Base-by-base conservation (phyloP, 2,329 filamentous ascomycete genomes). In the Cytospora paraplurivora region DNA sequence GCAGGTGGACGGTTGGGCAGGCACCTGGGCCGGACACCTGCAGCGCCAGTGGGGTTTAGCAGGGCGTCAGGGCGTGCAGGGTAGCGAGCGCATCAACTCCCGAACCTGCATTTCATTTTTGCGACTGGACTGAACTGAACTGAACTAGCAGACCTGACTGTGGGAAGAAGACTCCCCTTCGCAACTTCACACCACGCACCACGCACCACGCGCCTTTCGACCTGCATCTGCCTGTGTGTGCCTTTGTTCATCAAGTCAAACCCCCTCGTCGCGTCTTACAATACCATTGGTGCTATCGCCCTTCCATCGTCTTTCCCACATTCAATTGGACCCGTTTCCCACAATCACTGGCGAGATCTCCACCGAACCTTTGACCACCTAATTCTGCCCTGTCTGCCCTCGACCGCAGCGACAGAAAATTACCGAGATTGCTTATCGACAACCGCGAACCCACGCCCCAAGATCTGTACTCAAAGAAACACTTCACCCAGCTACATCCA, bases 181-280 rank as follows among this genome's bases (percentile, higher is more conserved):
- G 50, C 33, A 60, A 51, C 58, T 55, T 61, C 58, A 61, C 47
- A n/a, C n/a, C n/a, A n/a, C n/a, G n/a, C n/a, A n/a, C n/a, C n/a
- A n/a, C n/a, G n/a, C n/a, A n/a, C n/a, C n/a, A n/a, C 58, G 19
- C 47, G 21, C 34, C 58, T 19, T 19, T 50, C 38, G 27, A 57
- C 55, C 37, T 44, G 54, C 37, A 27, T 41, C 58, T 49, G 58
- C 27, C 34, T 17, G n/a, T n/a, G n/a, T 44, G 34, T 19, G 49
- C 37, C 58, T 47, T 61, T 61, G 58, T 61, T 27, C 51, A 61
- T 54, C 58, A 54, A 34, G 51, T 37, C 51, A 21, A 35, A n/a
- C 37, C 38, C 38, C 12, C 17, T 8, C 10, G 47, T 17, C 50
- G 34, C 17, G n/a, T 55, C 34, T 12, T 47, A 32, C 38, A 47